Evolutionary conservation across 2,329 filamentous ascomycete species (phyloP), one percentile per base, ranked within the genome.

Genomic region (Gliomastix tumulicola): DNA sequence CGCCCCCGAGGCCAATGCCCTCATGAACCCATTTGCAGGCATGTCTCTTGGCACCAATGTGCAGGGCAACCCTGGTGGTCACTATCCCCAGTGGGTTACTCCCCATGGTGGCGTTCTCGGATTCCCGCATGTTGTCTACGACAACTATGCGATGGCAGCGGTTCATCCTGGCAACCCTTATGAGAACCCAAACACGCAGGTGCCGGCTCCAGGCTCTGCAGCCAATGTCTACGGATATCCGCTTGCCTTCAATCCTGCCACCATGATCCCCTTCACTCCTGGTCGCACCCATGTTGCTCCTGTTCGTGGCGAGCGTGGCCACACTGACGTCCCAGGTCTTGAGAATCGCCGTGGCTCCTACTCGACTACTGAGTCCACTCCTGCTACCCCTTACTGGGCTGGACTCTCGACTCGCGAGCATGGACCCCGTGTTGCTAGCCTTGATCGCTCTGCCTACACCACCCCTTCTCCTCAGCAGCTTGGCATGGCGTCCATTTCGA

Each of bases 301-400:
- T 28, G 64, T 70, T 41, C 71, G 68, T 21, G 56, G 64, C 34
- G 68, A 73, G 22, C 62, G 59, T 47, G 59, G 55, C 12, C 66
- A 68, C 34, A 65, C 67, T 20, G 73, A 81, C 23, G 71, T 81
- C 36, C 79, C 78, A 15, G 72, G 66, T 21, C 63, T 82, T 21
- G 77, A 82, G 47, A 81, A 82, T 41, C 77, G 79, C 18, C 76
- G 79, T 36, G 76, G 75, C 13, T 82, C 79, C 3, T 82, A 82
- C 55, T 82, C 79, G 2, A 82, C 79, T 20, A 82, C 71, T 5
- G 79, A 82, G 55, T 83, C 79, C 7, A 73, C 76, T 19, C 74
- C 78, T 4, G 73, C 79, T 5, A 84, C 77, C 21, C 80, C 82
- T 1, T 78, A 77, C 49, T 82, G 81, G 45, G 74, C 71, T 38